These are phyloP conservation scores for Arthrinium phaeospermum DNA, from an alignment of 2,329 filamentous ascomycete species.

Conservation along the genomic window DNA sequence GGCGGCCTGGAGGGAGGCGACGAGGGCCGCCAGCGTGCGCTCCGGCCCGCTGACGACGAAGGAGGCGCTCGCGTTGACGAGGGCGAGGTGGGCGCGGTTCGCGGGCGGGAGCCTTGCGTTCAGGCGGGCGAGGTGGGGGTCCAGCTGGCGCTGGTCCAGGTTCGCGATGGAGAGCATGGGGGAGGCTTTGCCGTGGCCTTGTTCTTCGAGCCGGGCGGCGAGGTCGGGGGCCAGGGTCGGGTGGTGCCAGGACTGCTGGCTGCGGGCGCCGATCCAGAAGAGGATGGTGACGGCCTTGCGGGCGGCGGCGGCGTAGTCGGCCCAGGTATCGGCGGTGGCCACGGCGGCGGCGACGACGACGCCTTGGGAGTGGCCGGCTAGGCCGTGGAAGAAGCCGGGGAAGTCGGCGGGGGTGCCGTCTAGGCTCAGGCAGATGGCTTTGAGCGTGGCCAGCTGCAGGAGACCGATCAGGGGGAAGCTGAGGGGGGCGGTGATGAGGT, in stretches of 20 bases:
- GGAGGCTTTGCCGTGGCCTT: constrained; percentile 35
- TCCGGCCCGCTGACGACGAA: constrained; percentile 38
- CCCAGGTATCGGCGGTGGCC: constrained; percentile 40
- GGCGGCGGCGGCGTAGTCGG: constrained; percentile 36
- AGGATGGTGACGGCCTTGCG: constrained; percentile 38
- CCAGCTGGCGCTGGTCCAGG: constrained; percentile 5
- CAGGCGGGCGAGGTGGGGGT: constrained; percentile 7
- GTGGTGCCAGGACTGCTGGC: constrained; percentile 32
- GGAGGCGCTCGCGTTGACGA: constrained; percentile 34
- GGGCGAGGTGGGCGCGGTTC: background rate
- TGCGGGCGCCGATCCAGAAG: constrained; percentile 42
- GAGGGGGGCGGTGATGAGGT: constrained; percentile 42
- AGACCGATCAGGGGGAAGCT: constrained; percentile 46
- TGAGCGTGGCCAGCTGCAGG: constrained; percentile 33
- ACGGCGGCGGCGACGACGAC: constrained; percentile 43
- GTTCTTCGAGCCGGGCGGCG: constrained; percentile 21
- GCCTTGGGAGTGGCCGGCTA: constrained; percentile 46
- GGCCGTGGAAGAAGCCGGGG: constrained; percentile 22
- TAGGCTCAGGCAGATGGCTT: constrained; percentile 33
- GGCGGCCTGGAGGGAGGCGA: constrained; percentile 33
- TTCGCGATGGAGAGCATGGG: constrained; percentile 31
- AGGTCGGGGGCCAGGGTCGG: constrained; percentile 25
- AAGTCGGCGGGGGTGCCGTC: constrained; percentile 26
- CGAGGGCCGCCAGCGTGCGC: constrained; percentile 24
- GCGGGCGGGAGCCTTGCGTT: constrained; percentile 26